Conservation (phyloP, 805 yeast genomes). For the Schwanniomyces vanrijiae region DNA sequence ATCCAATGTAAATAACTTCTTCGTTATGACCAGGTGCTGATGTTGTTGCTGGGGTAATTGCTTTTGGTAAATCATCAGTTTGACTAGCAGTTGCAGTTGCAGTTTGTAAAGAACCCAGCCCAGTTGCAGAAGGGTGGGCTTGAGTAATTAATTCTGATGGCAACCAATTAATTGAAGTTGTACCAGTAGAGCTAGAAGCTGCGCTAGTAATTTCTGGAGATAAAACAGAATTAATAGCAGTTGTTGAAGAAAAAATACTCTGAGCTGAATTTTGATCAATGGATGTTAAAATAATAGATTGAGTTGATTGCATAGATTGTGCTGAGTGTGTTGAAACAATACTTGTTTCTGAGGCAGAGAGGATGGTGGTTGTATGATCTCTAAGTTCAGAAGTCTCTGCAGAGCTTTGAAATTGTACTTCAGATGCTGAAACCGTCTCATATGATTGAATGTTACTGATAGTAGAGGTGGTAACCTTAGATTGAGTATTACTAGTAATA, state of each 20-base stretch:
- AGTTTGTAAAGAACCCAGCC: slow-evolving; percentile 35
- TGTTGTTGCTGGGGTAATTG: slow-evolving; percentile 68
- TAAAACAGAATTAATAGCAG: neutral
- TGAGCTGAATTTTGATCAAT: neutral
- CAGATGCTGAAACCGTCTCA: neutral
- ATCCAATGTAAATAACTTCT: slow-evolving; percentile 70
- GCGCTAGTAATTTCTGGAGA: slow-evolving; percentile 4
- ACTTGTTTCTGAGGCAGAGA: neutral
- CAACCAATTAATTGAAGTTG: slow-evolving; percentile 22
- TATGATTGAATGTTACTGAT: neutral
- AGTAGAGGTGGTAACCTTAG: neutral
- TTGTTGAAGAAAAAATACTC: slow-evolving; percentile 2
- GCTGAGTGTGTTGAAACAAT: no score
- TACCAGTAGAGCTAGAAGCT: slow-evolving; percentile 1
- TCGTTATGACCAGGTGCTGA: slow-evolving; percentile 46
- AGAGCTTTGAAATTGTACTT: neutral
- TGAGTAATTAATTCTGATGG: slow-evolving; percentile 25
- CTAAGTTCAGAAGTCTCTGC: neutral
- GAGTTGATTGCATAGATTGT: no score
- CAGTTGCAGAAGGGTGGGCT: slow-evolving; percentile 20
- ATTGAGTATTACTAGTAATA: neutral
- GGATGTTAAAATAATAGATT: neutral
- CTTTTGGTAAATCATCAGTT: slow-evolving; percentile 64
- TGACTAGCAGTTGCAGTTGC: slow-evolving; percentile 29
- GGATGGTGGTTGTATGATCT: neutral